A percentile compares a stretch with the other conserved stretches of the same genome.
Evolutionary conservation across 352 stramenopile genomes (phyloP).

Genomic region (Phytopythium mirpurense): DNA sequence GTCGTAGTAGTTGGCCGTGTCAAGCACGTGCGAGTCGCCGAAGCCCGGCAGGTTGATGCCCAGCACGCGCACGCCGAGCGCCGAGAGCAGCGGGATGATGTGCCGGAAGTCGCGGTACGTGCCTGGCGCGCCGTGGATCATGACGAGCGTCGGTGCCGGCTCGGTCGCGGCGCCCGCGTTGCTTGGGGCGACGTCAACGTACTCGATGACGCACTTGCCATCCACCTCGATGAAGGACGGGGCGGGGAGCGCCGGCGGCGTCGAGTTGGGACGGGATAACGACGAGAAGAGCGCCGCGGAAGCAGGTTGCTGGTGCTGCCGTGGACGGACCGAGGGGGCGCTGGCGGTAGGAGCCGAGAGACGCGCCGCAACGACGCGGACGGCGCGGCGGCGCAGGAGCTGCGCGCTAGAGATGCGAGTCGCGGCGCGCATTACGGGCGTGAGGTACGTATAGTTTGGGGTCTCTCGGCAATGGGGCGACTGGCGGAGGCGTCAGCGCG

Average conservation of each 20-base stretch:
- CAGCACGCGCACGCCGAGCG: conserved; percentile 37
- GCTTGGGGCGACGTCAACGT: conserved; percentile 24
- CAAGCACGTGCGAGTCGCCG: conserved; percentile 32
- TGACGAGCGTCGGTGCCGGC: conserved; percentile 33
- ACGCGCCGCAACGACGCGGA: neutral
- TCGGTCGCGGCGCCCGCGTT: conserved; percentile 7
- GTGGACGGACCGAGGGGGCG: neutral
- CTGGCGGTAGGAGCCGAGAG: neutral
- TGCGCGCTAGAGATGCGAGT: neutral
- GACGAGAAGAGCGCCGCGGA: neutral
- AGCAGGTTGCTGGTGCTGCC: neutral
- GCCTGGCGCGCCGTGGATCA: conserved; percentile 59
- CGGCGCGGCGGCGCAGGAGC: neutral
- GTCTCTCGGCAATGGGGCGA: too few species aligned
- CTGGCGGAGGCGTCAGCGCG: neutral
- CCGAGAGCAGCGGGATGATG: conserved; percentile 45
- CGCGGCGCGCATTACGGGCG: neutral
- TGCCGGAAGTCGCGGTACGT: conserved; percentile 64
- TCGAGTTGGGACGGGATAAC: neutral
- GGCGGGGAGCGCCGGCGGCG: conserved; percentile 17
- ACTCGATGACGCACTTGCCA: conserved; percentile 40
- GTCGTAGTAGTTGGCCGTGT: conserved; percentile 34
- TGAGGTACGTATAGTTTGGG: too few species aligned
- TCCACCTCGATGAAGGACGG: conserved; percentile 23
- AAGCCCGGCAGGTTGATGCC: conserved; percentile 62